Evolutionary conservation across 164 flowering plant genomes (phyloP).

Genomic region (grape (Vitis vinifera)): DNA sequence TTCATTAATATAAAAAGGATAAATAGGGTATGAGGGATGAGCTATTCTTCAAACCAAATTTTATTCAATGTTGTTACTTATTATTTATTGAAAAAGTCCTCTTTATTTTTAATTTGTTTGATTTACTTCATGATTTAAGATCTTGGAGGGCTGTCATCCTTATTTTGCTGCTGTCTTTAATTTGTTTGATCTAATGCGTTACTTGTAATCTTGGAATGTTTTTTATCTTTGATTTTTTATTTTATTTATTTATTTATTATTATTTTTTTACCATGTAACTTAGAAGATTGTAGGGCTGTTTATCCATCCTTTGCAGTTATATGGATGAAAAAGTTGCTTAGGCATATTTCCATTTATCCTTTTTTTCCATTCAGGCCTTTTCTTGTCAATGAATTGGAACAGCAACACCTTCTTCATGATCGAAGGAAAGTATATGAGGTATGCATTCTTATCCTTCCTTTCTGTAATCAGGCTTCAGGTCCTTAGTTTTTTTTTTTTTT

Average conservation of each 20-base stretch:
- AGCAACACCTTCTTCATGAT: constrained; percentile 94
- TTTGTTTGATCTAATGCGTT: no score
- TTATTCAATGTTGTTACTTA: no score
- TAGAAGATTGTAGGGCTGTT: neutral
- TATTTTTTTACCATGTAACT: no score
- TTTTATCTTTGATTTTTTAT: no score
- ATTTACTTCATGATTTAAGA: neutral
- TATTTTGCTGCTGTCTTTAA: no score
- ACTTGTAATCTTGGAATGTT: no score
- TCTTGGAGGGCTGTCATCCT: neutral
- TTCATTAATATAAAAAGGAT: no score
- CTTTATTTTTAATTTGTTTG: neutral
- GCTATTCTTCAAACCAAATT: no score
- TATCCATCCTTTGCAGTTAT: neutral
- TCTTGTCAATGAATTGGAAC: constrained; percentile 85
- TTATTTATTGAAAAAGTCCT: neutral
- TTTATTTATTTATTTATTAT: no score
- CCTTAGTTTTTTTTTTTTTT: neutral
- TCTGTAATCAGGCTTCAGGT: neutral
- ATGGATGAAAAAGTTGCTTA: neutral
- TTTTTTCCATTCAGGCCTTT: constrained; percentile 65
- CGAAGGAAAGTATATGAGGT: constrained; percentile 99
- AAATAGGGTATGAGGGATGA: no score
- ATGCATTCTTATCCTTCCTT: constrained; percentile 4
- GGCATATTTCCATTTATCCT: neutral